Evolutionary conservation across 2,329 filamentous ascomycete genomes (phyloP).

Genomic region (Chrysosphaeria jannelii): DNA sequence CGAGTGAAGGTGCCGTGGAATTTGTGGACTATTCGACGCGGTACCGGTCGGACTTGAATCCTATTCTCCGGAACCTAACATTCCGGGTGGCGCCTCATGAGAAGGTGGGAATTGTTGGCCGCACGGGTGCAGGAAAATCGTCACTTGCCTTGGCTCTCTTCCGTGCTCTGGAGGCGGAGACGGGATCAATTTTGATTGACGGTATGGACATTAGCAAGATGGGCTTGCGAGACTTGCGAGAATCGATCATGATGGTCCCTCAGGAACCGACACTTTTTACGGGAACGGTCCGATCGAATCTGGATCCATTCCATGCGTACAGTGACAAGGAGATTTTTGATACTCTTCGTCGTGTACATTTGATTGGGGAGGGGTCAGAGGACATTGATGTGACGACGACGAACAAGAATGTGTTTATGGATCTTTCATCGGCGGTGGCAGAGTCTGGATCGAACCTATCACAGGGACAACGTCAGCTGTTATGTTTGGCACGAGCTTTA

Average conservation of each 20-base stretch:
- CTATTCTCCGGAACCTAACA: conserved; percentile 53
- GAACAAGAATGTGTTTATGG: conserved; percentile 92
- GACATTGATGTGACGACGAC: not conserved
- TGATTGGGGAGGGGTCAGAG: conserved; percentile 40
- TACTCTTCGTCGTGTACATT: conserved; percentile 61
- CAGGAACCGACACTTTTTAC: conserved; percentile 90
- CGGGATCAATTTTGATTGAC: conserved; percentile 71
- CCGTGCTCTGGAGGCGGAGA: conserved; percentile 71
- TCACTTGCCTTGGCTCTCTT: conserved; percentile 82
- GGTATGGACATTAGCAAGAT: conserved; percentile 72
- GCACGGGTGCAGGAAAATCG: conserved; percentile 89
- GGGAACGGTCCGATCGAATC: conserved; percentile 69
- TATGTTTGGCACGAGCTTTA: conserved; percentile 77
- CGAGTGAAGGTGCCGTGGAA: conserved; percentile 54
- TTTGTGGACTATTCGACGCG: conserved; percentile 74
- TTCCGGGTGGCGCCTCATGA: conserved; percentile 68
- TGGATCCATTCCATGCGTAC: conserved; percentile 75
- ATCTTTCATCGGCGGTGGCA: conserved; percentile 53
- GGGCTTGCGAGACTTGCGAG: conserved; percentile 72
- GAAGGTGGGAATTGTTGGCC: conserved; percentile 86
- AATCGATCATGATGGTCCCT: conserved; percentile 88
- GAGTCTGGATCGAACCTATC: conserved; percentile 88
- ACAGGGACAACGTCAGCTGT: conserved; percentile 78
- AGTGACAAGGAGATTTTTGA: conserved; percentile 76
- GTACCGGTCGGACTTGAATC: conserved; percentile 65